Base-by-base conservation (phyloP, 2,329 filamentous ascomycete species). In the Kalmusia sp. region DNA sequence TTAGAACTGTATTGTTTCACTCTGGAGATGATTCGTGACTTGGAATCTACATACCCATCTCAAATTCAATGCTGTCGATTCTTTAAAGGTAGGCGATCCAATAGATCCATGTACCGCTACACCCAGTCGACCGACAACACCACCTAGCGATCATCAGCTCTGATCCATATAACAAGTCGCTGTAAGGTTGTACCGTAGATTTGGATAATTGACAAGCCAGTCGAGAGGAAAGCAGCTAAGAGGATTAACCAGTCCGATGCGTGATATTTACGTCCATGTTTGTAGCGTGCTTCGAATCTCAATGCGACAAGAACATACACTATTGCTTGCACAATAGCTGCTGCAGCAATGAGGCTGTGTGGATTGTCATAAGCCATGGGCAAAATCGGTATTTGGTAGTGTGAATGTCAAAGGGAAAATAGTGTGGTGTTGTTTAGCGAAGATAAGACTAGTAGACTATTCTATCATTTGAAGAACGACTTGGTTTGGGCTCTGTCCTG, bases 341-440 rank as follows among this genome's bases (percentile, higher is more conserved):
- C 41, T 11, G 49, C 49, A 6, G 49, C 49, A n/a, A 51, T 51
- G 30, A 51, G 39, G 21, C 49, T 40, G 37, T 51, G 28, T 11
- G 39, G 40, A 35, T 21, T 51, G 49, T 51, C 41, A 33, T 51
- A 51, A n/a, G 41, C 49, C 49, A 51, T 51, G 24, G n/a, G n/a
- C n/a, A n/a, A n/a, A n/a, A n/a, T n/a, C n/a, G n/a, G n/a, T n/a
- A n/a, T n/a, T n/a, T n/a, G n/a, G n/a, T n/a, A n/a, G n/a, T n/a
- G n/a, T n/a, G n/a, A n/a, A n/a, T n/a, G n/a, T n/a, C n/a, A n/a
- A n/a, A n/a, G n/a, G n/a, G n/a, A n/a, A n/a, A n/a, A n/a, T n/a
- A n/a, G n/a, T n/a, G n/a, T n/a, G n/a, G n/a, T n/a, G n/a, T n/a
- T n/a, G n/a, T n/a, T n/a, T n/a, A n/a, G n/a, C n/a, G n/a, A n/a